Base-by-base conservation (phyloP, 2,329 filamentous ascomycete genomes). In the Helicocarpus griseus region DNA sequence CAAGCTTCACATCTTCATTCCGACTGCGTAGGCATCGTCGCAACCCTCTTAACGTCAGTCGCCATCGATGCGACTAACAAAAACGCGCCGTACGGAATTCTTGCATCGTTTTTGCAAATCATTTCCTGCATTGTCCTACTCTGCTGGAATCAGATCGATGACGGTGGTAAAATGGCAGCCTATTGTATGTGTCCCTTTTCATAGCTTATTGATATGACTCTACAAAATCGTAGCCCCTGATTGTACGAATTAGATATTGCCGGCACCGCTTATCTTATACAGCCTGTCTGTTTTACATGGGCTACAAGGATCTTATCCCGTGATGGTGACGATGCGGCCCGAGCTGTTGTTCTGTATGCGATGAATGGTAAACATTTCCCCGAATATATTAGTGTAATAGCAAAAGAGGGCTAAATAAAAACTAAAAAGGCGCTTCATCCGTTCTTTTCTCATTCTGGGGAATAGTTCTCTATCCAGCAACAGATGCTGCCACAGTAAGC, bases 1-100 rank as follows among this genome's bases (percentile, higher is more conserved):
- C n/a, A n/a, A n/a, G n/a, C n/a, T n/a, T n/a, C n/a, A n/a, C n/a
- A n/a, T n/a, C n/a, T n/a, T n/a, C n/a, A n/a, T n/a, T n/a, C n/a
- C n/a, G n/a, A n/a, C n/a, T n/a, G n/a, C 1, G 73, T 77, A 1
- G 76, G 75, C 0, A 78, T 75, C 1, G 54, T 72, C 0, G 71
- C 70, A 0, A 87, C 83, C 0, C 66, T 87, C 0, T 83, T 86
- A 17, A 41, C 38, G 8, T 8, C 38, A 7, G 38, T 41, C 38
- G 38, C 38, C 8, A 41, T 41, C 38, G 38, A 41, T 17, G 38
- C 38, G 9, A 41, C 38, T 9, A n/a, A n/a, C n/a, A 24, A 19
- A 17, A 17, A 41, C 38, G 38, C 8, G n/a, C 38, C 38, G 1
- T 41, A 9, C 21, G 38, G 38, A 8, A 19, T 41, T n/a, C 21